A percentile compares a stretch with the other conserved stretches of the same genome.
phyloP scores from a whole-genome alignment of 352 stramenopile genomes.

The Pythium phragmiticola region DNA sequence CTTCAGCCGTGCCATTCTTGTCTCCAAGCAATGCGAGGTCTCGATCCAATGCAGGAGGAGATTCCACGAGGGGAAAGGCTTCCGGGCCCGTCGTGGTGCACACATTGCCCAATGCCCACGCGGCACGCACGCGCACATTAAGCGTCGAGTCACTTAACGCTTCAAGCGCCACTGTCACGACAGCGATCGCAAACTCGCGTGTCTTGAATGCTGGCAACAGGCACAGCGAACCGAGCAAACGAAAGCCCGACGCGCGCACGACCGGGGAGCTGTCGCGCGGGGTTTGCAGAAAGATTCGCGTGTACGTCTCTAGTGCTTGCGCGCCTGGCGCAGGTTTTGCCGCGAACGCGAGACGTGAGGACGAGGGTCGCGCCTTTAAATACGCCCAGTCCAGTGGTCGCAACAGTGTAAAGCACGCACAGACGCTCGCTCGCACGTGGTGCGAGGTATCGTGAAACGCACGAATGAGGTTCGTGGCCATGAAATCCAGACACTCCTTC shows the following conservation, averaged over 20 bases:
- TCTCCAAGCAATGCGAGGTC: neutral
- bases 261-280: constrained; percentile 78
- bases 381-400: constrained; percentile 61
- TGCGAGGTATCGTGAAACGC: constrained; percentile 86
- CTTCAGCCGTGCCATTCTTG: neutral
- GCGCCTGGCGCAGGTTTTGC: constrained; percentile 27
- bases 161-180: constrained; percentile 64
- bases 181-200: constrained; percentile 53
- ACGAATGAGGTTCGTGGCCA: constrained; percentile 75
- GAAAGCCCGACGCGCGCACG: constrained; percentile 75
- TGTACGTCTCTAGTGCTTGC: constrained; percentile 65
- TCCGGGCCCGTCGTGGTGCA: constrained; percentile 81
- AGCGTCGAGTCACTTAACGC: constrained; percentile 69
- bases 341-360: constrained; percentile 32
- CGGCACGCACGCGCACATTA: constrained; percentile 83
- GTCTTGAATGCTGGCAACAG: constrained; percentile 79
- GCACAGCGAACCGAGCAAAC: constrained; percentile 72
- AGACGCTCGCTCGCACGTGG: constrained; percentile 84
- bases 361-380: constrained; percentile 36
- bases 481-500: constrained; percentile 66
- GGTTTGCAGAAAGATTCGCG: constrained; percentile 70
- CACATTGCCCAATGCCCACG: constrained; percentile 84
- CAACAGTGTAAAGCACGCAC: constrained; percentile 85
- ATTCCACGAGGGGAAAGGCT: constrained; percentile 18
- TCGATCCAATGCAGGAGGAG: neutral